phyloP scores from a whole-genome alignment of 495 filamentous ascomycete species.

The Aspergillus kassunensis region DNA sequence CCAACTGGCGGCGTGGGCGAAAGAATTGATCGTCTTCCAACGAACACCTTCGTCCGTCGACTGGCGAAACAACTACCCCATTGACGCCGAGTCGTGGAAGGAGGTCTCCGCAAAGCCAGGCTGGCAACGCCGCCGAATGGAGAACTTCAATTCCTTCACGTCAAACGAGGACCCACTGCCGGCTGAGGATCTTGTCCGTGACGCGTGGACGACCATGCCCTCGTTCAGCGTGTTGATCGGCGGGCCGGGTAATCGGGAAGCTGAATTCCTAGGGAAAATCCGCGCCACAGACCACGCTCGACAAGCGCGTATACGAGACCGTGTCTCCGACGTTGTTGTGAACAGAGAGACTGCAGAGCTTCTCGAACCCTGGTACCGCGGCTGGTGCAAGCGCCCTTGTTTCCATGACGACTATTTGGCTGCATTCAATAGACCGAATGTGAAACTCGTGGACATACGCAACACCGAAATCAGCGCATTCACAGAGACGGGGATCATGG shows the following conservation, averaged over 20 bases:
- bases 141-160: conserved; percentile 24
- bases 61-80: conserved; percentile 43
- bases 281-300: conserved; percentile 11
- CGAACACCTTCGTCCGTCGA: conserved; percentile 50
- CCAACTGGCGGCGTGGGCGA: conserved; percentile 29
- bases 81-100: conserved; percentile 26
- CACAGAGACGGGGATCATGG: conserved; percentile 21
- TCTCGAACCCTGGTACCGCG: conserved; percentile 25
- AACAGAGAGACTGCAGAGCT: conserved; percentile 16
- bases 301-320: conserved; percentile 17
- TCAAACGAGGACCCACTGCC: not conserved
- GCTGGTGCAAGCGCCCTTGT: conserved; percentile 27
- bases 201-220: conserved; percentile 16
- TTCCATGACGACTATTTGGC: conserved; percentile 30
- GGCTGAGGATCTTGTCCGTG: conserved; percentile 9
- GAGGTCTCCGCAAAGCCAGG: conserved; percentile 12
- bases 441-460: conserved; percentile 30
- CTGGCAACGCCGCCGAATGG: conserved; percentile 41
- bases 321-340: conserved; percentile 31
- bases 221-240: conserved; percentile 1
- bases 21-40: conserved; percentile 44
- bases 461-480: conserved; percentile 21
- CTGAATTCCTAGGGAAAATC: not conserved
- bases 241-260: not conserved
- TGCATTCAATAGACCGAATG: conserved; percentile 26